Percentiles rank a stretch among this genome's conserved stretches.
These are phyloP conservation scores for Castanea sativa DNA, from an alignment of 306 rosid species.

Conservation along the genomic window DNA sequence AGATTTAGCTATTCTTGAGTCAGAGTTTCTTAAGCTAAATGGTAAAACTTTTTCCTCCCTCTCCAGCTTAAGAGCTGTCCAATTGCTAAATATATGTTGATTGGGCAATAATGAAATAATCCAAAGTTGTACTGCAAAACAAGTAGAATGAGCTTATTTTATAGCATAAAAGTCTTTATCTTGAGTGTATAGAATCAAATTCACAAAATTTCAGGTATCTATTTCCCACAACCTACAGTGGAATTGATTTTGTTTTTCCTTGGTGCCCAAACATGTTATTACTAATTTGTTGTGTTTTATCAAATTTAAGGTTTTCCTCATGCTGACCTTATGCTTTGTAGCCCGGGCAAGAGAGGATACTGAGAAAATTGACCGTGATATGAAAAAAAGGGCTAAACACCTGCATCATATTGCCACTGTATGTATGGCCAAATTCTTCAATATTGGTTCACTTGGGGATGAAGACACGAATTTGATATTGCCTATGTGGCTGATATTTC, in stretches of 20 bases:
- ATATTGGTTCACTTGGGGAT: slow-evolving; percentile 10
- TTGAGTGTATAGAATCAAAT: neutral
- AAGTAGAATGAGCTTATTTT: neutral
- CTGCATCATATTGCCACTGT: slow-evolving; percentile 71
- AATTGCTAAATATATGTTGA: slow-evolving; percentile 1
- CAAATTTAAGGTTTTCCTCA: slow-evolving; percentile 14
- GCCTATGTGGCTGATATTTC: slow-evolving; percentile 6
- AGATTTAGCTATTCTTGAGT: slow-evolving; percentile 87
- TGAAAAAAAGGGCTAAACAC: slow-evolving; percentile 77
- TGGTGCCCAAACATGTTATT: neutral
- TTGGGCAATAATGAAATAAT: neutral
- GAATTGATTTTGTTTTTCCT: neutral
- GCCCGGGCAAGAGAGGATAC: slow-evolving; percentile 94
- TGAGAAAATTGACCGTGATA: slow-evolving; percentile 69
- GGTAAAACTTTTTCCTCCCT: slow-evolving; percentile 45
- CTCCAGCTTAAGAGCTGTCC: neutral
- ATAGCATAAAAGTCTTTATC: neutral
- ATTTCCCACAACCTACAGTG: neutral
- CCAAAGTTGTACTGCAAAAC: neutral
- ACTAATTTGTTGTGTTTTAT: neutral
- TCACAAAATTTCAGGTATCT: no score
- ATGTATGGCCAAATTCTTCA: slow-evolving; percentile 31
- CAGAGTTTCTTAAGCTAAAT: slow-evolving; percentile 81
- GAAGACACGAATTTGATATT: slow-evolving; percentile 19
- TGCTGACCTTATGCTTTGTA: slow-evolving; percentile 33